phyloP scores from a whole-genome alignment of 805 yeast genomes.

The Cyberlindnera maritima region DNA sequence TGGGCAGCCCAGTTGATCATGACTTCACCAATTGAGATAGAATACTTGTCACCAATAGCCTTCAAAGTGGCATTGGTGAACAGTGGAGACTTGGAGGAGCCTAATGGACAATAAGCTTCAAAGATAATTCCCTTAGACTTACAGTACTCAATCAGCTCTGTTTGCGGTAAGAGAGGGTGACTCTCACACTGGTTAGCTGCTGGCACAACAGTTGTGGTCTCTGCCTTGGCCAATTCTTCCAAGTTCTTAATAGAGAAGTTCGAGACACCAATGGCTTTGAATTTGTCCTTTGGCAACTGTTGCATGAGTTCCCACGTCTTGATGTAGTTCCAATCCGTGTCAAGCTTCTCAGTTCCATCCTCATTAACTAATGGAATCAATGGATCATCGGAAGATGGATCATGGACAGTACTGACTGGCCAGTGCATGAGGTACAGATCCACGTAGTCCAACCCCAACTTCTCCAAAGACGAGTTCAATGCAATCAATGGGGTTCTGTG shows the following conservation, averaged over 20 bases:
- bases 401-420: constrained; percentile 3
- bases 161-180: constrained; percentile 21
- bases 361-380: constrained; percentile 4
- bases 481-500: constrained; percentile 46
- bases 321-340: constrained; percentile 54
- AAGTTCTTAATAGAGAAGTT: constrained; percentile 18
- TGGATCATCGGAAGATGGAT: constrained; percentile 3
- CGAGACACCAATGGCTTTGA: constrained; percentile 21
- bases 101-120: constrained; percentile 23
- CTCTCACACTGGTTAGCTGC: constrained; percentile 22
- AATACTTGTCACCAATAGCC: constrained; percentile 43
- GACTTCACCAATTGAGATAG: constrained; percentile 44
- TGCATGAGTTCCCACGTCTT: constrained; percentile 22
- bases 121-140: constrained; percentile 18
- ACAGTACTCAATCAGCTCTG: constrained; percentile 14
- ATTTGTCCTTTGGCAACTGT: constrained; percentile 11
- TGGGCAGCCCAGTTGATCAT: constrained; percentile 58
- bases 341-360: constrained; percentile 1
- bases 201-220: constrained; percentile 13
- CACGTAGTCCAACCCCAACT: constrained; percentile 68
- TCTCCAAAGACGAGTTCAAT: constrained; percentile 53
- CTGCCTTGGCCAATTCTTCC: constrained; percentile 11
- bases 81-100: constrained; percentile 18
- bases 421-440: constrained; percentile 60
- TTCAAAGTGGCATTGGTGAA: constrained; percentile 36